Evolutionary conservation across 106 monocot species (phyloP).

Genomic region (Cymbidium sinense): DNA sequence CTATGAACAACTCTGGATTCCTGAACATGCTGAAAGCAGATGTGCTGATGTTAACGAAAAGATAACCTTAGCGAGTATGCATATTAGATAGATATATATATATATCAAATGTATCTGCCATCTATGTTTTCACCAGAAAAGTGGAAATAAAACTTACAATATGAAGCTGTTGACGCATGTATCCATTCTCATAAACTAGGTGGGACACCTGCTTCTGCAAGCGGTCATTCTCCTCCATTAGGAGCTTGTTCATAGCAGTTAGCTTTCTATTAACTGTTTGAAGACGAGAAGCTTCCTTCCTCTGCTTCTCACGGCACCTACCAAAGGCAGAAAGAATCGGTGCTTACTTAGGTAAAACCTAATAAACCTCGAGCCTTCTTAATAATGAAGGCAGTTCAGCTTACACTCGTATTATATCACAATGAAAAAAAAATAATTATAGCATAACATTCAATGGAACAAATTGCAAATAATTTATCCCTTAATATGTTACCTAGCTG

Average conservation of each 20-base stretch:
- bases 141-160: constrained; percentile 32
- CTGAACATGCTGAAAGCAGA: neutral
- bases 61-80: neutral
- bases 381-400: no score
- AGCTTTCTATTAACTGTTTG: constrained; percentile 85
- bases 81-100: neutral
- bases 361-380: neutral
- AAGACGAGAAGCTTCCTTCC: constrained; percentile 83
- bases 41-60: neutral
- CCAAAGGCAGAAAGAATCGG: neutral
- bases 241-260: constrained; percentile 92
- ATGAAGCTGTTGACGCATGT: constrained; percentile 82
- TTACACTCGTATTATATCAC: neutral
- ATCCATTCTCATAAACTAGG: constrained; percentile 79
- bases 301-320: constrained; percentile 94
- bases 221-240: constrained; percentile 97
- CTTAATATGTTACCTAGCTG: neutral
- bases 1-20: neutral
- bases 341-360: neutral
- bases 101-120: neutral
- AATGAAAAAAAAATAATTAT: neutral
- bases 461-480: neutral
- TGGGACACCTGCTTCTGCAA: constrained; percentile 94
- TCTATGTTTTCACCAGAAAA: neutral
- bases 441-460: neutral